Evolutionary conservation across 352 stramenopile species (phyloP).

Genomic region (Phytophthora foliorum): DNA sequence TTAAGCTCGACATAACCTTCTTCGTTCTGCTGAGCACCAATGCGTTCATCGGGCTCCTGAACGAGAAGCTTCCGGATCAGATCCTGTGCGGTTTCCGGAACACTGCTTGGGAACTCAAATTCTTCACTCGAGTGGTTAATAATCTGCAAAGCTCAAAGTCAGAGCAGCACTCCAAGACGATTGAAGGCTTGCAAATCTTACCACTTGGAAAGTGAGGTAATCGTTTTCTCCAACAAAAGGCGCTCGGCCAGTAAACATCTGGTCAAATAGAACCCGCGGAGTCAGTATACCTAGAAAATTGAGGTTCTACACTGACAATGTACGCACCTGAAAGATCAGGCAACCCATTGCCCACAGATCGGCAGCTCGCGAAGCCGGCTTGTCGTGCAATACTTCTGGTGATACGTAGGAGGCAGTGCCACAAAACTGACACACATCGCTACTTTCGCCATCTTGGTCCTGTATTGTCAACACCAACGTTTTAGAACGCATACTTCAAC

Average conservation of each 20-base stretch:
- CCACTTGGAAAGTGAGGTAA: constrained; percentile 93
- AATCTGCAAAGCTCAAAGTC: constrained; percentile 53
- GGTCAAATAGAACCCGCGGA: background rate
- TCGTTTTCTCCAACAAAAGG: constrained; percentile 93
- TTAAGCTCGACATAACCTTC: constrained; percentile 75
- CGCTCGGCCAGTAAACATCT: constrained; percentile 87
- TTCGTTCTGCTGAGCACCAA: constrained; percentile 78
- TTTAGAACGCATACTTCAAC: constrained; percentile 5
- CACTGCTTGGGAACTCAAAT: constrained; percentile 75
- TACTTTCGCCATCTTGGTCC: constrained; percentile 79
- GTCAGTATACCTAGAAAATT: background rate
- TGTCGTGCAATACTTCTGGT: constrained; percentile 91
- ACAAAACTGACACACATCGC: constrained; percentile 78
- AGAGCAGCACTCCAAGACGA: constrained; percentile 1
- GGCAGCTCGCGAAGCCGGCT: constrained; percentile 74
- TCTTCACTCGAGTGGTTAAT: constrained; percentile 83
- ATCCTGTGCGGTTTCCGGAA: constrained; percentile 75
- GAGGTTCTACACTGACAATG: background rate
- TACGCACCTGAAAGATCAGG: constrained; percentile 83
- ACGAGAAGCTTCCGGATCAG: constrained; percentile 84
- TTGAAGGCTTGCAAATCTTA: constrained; percentile 20
- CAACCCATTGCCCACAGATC: constrained; percentile 94
- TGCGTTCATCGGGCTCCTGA: constrained; percentile 69
- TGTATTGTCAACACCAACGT: constrained; percentile 26
- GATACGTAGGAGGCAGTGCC: constrained; percentile 94